Evolutionary conservation across 2,329 filamentous ascomycete genomes (phyloP).

Genomic region (Geosmithia morbida): DNA sequence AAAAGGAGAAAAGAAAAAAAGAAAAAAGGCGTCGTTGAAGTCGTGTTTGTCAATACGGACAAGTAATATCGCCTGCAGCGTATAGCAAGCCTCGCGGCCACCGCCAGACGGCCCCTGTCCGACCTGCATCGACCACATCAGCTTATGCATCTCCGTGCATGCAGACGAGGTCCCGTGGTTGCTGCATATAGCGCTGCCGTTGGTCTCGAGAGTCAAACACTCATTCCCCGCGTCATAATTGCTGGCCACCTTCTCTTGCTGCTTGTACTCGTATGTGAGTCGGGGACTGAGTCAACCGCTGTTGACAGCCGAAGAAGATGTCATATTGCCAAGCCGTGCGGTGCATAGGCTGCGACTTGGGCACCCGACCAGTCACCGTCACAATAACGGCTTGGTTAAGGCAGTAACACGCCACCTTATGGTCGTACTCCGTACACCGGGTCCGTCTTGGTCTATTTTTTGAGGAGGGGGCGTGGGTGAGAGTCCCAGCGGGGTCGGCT

Average conservation of each 20-base stretch:
- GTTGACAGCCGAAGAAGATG: not conserved
- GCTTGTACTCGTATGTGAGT: not conserved
- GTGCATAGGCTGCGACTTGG: not conserved
- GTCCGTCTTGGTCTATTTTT: not conserved
- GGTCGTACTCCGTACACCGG: too few relatives aligned
- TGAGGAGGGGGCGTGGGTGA: not conserved
- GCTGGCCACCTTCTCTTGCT: not conserved
- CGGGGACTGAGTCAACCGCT: not conserved
- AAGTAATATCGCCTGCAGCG: not conserved
- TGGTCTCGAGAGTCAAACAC: not conserved
- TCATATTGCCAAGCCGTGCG: not conserved
- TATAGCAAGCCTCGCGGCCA: not conserved
- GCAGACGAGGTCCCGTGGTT: slow-evolving; percentile 14
- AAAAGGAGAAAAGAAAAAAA: not conserved
- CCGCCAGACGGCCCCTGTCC: not conserved
- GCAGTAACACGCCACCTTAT: too few relatives aligned
- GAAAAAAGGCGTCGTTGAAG: not conserved
- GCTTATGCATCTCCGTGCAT: slow-evolving; percentile 14
- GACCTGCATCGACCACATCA: slow-evolving; percentile 8
- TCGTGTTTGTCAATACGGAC: not conserved
- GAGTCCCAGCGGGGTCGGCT: not conserved
- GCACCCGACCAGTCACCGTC: not conserved
- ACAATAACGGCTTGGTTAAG: too few relatives aligned
- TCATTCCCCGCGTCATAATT: not conserved
- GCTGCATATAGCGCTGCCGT: not conserved